phyloP scores from a whole-genome alignment of 768 basidiomycete species.

The Tulasnella sp. region DNA sequence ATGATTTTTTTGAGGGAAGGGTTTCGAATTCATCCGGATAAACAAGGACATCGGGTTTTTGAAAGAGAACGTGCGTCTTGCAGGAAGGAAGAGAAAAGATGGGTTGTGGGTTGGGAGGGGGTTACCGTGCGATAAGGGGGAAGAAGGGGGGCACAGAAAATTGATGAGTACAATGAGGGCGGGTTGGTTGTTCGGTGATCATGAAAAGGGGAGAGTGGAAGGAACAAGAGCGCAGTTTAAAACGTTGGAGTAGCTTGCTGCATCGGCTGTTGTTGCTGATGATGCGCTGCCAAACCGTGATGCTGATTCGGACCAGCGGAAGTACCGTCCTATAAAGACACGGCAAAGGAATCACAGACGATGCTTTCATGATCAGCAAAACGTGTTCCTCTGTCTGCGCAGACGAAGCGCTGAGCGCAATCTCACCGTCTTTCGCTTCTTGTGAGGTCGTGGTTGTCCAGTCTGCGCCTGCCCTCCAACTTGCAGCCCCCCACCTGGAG shows the following conservation, averaged over 20 bases:
- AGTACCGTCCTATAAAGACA: not conserved
- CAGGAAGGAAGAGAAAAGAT: not conserved
- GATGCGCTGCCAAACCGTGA: not conserved
- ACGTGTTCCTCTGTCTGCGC: not conserved
- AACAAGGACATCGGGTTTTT: not conserved
- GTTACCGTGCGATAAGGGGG: not conserved
- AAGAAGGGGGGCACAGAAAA: not conserved
- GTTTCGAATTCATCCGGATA: not conserved
- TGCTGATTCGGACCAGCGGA: not conserved
- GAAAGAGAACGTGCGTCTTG: too few species aligned
- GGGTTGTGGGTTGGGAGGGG: not conserved
- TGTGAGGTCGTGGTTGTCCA: constrained; percentile 15
- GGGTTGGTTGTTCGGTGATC: not conserved
- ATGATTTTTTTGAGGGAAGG: not conserved
- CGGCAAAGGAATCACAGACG: not conserved
- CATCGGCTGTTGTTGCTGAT: constrained; percentile 18
- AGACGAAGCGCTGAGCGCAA: not conserved
- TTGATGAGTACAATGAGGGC: not conserved
- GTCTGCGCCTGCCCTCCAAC: not conserved
- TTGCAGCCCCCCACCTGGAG: not conserved
- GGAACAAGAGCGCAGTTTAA: not conserved
- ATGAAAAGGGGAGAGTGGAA: not conserved
- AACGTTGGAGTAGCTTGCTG: constrained; percentile 20
- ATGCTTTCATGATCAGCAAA: not conserved
- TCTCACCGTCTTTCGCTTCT: constrained; percentile 19